phyloP scores from a whole-genome alignment of 768 basidiomycete genomes.

The Lactifluus echinatus region DNA sequence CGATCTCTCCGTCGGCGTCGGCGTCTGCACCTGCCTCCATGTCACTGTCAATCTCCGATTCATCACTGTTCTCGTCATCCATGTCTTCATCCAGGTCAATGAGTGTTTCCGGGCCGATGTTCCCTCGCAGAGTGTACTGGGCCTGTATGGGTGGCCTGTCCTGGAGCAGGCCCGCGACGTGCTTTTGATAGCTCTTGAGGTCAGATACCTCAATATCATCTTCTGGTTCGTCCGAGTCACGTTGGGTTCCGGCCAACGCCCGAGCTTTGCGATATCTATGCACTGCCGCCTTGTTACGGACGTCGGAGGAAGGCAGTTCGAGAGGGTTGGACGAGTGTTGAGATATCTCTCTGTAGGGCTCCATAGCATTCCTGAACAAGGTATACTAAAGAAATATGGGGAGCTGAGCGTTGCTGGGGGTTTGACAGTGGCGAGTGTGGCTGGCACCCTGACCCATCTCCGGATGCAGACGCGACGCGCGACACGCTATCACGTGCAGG shows the following conservation, averaged over 20 bases:
- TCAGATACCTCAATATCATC: slow-evolving; percentile 32
- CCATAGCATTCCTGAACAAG: slow-evolving; percentile 25
- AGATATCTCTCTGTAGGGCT: slow-evolving; percentile 39
- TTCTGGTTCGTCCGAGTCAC: slow-evolving; percentile 45
- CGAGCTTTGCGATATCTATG: slow-evolving; percentile 32
- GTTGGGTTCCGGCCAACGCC: slow-evolving; percentile 24
- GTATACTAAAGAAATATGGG: not conserved
- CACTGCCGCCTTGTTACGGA: slow-evolving; percentile 40
- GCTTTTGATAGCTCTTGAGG: slow-evolving; percentile 41
- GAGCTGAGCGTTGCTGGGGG: not conserved
- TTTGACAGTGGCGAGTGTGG: not conserved
- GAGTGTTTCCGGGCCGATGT: slow-evolving; percentile 21
- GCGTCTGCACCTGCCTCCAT: slow-evolving; percentile 22
- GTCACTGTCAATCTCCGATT: slow-evolving; percentile 25
- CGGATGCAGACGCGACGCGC: not conserved
- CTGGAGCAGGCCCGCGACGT: slow-evolving; percentile 40
- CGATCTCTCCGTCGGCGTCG: slow-evolving; percentile 34
- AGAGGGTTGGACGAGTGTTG: slow-evolving; percentile 71
- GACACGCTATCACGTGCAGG: slow-evolving; percentile 8
- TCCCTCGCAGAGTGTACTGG: slow-evolving; percentile 4
- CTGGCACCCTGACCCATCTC: no score
- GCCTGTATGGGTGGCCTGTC: slow-evolving; percentile 9
- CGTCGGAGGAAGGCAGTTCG: slow-evolving; percentile 56
- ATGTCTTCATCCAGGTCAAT: slow-evolving; percentile 45
- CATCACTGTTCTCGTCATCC: slow-evolving; percentile 26